Conservation (phyloP, 2,329 filamentous ascomycete species). For the Pestalotiopsis sp. region DNA sequence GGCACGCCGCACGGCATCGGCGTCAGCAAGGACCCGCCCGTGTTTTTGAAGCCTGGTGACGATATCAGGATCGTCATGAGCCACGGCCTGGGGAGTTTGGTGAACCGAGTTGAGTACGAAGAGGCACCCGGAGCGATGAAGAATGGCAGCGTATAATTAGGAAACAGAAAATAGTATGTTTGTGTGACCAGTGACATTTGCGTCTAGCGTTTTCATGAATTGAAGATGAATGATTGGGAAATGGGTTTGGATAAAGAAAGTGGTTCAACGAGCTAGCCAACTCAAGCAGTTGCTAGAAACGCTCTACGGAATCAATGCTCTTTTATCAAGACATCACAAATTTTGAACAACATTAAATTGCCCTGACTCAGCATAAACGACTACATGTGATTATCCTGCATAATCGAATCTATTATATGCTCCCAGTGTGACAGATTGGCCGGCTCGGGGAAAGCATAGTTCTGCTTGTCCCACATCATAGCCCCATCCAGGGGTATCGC, state of each 20-base stretch:
- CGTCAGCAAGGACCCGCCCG: constrained; percentile 14
- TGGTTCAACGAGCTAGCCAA: too few relatives aligned
- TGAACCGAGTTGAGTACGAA: constrained; percentile 9
- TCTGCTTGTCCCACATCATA: constrained; percentile 20
- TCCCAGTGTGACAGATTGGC: constrained; percentile 15
- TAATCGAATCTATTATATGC: constrained; percentile 15
- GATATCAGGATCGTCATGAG: constrained; percentile 40
- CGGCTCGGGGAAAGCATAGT: constrained; percentile 16
- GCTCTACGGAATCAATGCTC: too few relatives aligned
- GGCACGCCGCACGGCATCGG: constrained; percentile 24
- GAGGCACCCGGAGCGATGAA: neutral
- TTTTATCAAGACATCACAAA: too few relatives aligned
- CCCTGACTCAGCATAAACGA: neutral
- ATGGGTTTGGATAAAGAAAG: too few relatives aligned
- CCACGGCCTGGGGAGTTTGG: constrained; percentile 10
- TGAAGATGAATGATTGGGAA: too few relatives aligned
- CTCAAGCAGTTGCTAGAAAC: too few relatives aligned
- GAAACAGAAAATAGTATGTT: too few relatives aligned
- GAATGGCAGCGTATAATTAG: neutral
- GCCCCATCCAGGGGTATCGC: neutral
- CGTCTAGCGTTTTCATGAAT: too few relatives aligned
- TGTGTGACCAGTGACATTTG: too few relatives aligned
- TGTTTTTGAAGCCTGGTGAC: constrained; percentile 15
- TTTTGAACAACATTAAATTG: too few relatives aligned
- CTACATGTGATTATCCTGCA: constrained; percentile 13